These are phyloP conservation scores for Omphalotus guepiniiformis DNA, from an alignment of 768 basidiomycete genomes.

Conservation along the genomic window DNA sequence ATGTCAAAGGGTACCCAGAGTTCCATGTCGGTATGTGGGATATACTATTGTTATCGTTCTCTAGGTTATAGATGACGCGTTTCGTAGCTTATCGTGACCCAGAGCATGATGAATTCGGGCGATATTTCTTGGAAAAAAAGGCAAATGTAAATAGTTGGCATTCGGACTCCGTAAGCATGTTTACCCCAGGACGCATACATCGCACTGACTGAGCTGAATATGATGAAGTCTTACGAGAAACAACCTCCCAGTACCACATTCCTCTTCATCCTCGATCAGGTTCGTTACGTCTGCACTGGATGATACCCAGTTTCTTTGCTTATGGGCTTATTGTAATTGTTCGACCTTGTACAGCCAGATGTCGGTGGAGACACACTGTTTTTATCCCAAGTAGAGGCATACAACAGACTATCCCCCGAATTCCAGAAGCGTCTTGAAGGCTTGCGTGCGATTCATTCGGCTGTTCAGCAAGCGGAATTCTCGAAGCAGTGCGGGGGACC, in stretches of 20 bases:
- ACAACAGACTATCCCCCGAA: slow-evolving; percentile 52
- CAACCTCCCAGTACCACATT: slow-evolving; percentile 53
- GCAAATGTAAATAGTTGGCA: slow-evolving; percentile 45
- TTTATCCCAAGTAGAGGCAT: slow-evolving; percentile 56
- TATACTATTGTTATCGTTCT: no score
- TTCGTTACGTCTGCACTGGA: no score
- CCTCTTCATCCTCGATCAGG: slow-evolving; percentile 49
- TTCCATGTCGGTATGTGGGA: slow-evolving; percentile 47
- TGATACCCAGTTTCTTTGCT: no score
- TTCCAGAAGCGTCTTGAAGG: slow-evolving; percentile 57
- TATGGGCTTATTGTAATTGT: no score
- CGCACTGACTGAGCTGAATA: no score
- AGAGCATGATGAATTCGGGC: slow-evolving; percentile 36
- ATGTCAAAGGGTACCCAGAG: slow-evolving; percentile 52
- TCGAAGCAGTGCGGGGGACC: slow-evolving; percentile 39
- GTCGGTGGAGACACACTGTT: slow-evolving; percentile 54
- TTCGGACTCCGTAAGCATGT: slow-evolving; percentile 50
- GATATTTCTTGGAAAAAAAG: slow-evolving; percentile 39
- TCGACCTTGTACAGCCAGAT: slow-evolving; percentile 30
- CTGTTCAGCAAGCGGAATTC: slow-evolving; percentile 46
- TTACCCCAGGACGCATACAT: no score
- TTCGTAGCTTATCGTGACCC: slow-evolving; percentile 46
- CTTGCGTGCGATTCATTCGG: slow-evolving; percentile 52
- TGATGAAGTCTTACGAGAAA: slow-evolving; percentile 50
- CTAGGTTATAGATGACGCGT: no score